Evolutionary conservation across 208 protist species (phyloP).

Genomic region (Trypanosoma brucei): DNA sequence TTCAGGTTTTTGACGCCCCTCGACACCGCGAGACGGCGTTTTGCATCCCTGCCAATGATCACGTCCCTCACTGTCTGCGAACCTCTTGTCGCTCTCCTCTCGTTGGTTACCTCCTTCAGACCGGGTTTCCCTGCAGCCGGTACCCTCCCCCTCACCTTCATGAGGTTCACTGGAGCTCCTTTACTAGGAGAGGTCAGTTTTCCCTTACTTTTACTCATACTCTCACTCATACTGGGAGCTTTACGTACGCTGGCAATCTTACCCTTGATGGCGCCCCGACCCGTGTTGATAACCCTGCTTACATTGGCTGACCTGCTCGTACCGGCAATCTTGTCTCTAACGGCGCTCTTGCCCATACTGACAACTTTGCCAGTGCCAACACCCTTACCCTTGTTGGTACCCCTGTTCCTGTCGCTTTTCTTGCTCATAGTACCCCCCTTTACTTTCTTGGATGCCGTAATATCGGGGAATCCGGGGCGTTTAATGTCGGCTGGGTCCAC

Average conservation of each 20-base stretch:
- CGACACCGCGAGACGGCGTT: not conserved
- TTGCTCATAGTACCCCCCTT: too few species aligned
- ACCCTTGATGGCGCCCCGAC: not conserved
- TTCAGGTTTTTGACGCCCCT: not conserved
- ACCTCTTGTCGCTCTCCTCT: conserved; percentile 1
- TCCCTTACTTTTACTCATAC: not conserved
- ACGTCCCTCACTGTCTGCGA: conserved; percentile 1
- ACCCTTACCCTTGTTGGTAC: too few species aligned
- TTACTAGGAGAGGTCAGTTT: not conserved
- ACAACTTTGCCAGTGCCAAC: not conserved
- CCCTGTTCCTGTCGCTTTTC: too few species aligned
- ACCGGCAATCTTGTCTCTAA: conserved; percentile 17
- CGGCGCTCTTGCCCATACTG: conserved; percentile 8
- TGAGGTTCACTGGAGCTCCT: too few species aligned
- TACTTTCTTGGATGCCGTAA: too few species aligned
- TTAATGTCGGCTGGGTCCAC: conserved; percentile 16
- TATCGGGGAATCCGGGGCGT: not conserved
- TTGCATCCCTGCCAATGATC: not conserved
- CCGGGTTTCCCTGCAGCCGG: not conserved
- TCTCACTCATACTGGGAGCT: not conserved
- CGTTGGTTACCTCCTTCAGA: conserved; percentile 11
- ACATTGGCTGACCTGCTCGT: conserved; percentile 6
- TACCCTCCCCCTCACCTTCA: too few species aligned
- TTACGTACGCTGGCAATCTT: not conserved
- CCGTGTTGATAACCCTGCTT: not conserved